These are phyloP conservation scores for Schoenoplectus tabernaemontani DNA, from an alignment of 202 grass and related monocot species.

Conservation along the genomic window DNA sequence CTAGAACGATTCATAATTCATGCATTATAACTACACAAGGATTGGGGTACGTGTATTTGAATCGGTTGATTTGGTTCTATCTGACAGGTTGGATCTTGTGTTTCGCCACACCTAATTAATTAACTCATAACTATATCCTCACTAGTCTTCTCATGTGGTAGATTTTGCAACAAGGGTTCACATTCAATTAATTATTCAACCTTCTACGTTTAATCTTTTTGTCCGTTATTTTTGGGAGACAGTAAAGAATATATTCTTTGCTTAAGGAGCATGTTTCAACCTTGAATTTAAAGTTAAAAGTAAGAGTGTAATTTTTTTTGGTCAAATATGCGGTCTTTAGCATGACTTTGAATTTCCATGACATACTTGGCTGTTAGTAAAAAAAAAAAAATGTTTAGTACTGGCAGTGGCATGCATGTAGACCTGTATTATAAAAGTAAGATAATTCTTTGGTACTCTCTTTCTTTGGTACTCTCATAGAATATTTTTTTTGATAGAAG, in stretches of 20 bases:
- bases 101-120: slow-evolving; percentile 16
- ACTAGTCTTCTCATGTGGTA: slow-evolving; percentile 1
- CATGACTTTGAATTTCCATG: background rate
- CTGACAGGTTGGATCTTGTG: slow-evolving; percentile 14
- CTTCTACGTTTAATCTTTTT: background rate
- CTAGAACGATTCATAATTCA: background rate
- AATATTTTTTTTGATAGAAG: too few species aligned
- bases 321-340: background rate
- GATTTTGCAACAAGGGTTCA: background rate
- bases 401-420: too few species aligned
- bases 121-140: background rate
- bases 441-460: too few species aligned
- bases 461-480: too few species aligned
- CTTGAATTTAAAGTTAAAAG: slow-evolving; percentile 8
- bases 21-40: background rate
- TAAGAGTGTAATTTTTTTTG: background rate
- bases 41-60: background rate
- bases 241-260: slow-evolving; percentile 16
- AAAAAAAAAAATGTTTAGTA: background rate
- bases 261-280: background rate
- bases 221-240: background rate
- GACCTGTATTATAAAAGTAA: too few species aligned
- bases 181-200: slow-evolving; percentile 11
- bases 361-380: background rate
- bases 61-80: background rate